Base-by-base conservation (phyloP, 2,329 filamentous ascomycete genomes). In the Colletotrichum sp. region DNA sequence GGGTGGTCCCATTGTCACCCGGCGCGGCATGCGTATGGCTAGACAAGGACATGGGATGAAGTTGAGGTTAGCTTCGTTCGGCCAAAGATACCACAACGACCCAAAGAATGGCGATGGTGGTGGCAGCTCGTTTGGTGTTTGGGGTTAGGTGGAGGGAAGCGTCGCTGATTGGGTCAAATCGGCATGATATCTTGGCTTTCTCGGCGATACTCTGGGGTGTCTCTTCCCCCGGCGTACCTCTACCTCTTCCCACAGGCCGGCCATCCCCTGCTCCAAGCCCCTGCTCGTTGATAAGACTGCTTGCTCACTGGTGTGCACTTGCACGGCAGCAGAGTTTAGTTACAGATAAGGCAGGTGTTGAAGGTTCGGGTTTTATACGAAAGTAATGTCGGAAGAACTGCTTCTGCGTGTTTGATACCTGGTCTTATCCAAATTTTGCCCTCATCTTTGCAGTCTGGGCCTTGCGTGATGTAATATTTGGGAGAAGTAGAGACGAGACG, bases 161-260 rank as follows among this genome's bases (percentile, higher is more conserved):
- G 36, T 52, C n/a, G 21, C 26, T 65, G 69, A 75, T 73, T 72
- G 70, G 73, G 12, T 12, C 57, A 15, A 38, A 13, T 13, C n/a
- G 15, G 55, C 48, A 63, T 64, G 73, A 73, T 73, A 73, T 75
- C 70, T 73, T 73, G 64, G 57, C 70, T 67, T 72, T 48, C 72
- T 66, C 73, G 68, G 68, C 36, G 69, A 60, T 63, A 73, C 64
- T 72, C 26, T 58, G 34, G 32, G 48, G 18, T 30, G 8, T 6
- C 28, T 34, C 36, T 16, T 21, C 32, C 26, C 68, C 66, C 58
- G 55, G 65, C 55, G 21, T 36, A 43, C 48, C 67, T 71, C 60
- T 61, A 30, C 18, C 48, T 55, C 8, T 30, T 63, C 43, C 43
- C 28, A 30, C 34, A 64, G 38, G 36, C 64, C 28, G 15, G 69